These are phyloP conservation scores for Chaetomiaceae sp. DNA, from an alignment of 2,329 filamentous ascomycete species.

Conservation along the genomic window DNA sequence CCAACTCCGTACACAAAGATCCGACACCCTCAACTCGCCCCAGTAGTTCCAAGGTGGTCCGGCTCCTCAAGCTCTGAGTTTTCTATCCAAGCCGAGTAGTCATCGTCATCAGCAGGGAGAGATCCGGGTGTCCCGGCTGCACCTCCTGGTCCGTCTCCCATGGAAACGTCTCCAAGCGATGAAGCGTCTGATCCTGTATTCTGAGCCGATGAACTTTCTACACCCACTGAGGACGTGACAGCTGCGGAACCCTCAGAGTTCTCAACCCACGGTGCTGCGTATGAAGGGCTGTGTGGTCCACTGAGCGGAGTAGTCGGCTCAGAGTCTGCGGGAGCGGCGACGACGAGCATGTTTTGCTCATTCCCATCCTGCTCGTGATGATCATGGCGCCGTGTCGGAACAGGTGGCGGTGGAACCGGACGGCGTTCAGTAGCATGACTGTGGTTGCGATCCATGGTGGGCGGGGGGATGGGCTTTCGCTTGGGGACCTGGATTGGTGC, in stretches of 20 bases:
- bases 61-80: slow-evolving; percentile 10
- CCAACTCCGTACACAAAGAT: not conserved
- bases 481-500: slow-evolving; percentile 55
- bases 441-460: slow-evolving; percentile 22
- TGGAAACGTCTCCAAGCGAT: not conserved
- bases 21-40: not conserved
- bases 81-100: slow-evolving; percentile 25
- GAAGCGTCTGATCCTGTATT: not conserved
- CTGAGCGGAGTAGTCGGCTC: slow-evolving; percentile 49
- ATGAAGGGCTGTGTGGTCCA: slow-evolving; percentile 30
- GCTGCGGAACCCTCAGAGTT: slow-evolving; percentile 27
- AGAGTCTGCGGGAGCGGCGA: slow-evolving; percentile 60
- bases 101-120: slow-evolving; percentile 19
- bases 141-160: not conserved
- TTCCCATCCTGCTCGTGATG: slow-evolving; percentile 30
- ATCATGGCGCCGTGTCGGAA: slow-evolving; percentile 44
- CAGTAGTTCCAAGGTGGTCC: not conserved
- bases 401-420: slow-evolving; percentile 37
- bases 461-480: slow-evolving; percentile 56
- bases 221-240: not conserved
- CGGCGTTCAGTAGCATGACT: slow-evolving; percentile 15
- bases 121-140: not conserved
- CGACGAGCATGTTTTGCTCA: slow-evolving; percentile 55
- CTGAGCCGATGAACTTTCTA: not conserved
- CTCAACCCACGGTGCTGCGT: slow-evolving; percentile 33